Conservation (phyloP, 2,329 filamentous ascomycete genomes). For the Colletotrichum gloeosporioides region DNA sequence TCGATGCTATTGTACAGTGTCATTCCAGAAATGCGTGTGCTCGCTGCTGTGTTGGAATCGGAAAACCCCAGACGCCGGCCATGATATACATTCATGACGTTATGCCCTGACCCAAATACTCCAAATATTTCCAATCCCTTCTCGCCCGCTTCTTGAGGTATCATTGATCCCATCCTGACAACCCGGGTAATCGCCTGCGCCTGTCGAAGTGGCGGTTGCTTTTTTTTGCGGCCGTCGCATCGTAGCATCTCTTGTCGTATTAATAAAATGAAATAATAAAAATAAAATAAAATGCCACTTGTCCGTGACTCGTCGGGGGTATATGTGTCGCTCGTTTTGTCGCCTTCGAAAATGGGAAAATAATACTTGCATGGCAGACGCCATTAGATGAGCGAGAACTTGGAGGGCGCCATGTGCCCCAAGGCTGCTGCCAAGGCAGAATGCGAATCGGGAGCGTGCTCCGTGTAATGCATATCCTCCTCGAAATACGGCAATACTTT, state of each 20-base stretch:
- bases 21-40: slow-evolving; percentile 14
- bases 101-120: slow-evolving; percentile 16
- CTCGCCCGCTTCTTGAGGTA: not conserved
- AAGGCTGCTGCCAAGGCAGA: slow-evolving; percentile 18
- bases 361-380: not conserved
- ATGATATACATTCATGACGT: slow-evolving; percentile 12
- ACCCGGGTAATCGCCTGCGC: slow-evolving; percentile 2
- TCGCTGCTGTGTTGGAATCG: slow-evolving; percentile 19
- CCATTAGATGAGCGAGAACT: slow-evolving; percentile 19
- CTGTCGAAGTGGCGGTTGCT: not conserved
- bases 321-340: not conserved
- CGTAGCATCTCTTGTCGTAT: slow-evolving; percentile 8
- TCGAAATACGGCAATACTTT: slow-evolving; percentile 47
- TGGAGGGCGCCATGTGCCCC: slow-evolving; percentile 14
- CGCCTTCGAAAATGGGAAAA: not conserved
- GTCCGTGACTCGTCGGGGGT: not conserved
- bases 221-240: slow-evolving; percentile 11
- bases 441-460: slow-evolving; percentile 38
- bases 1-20: slow-evolving; percentile 17
- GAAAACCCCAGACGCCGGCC: slow-evolving; percentile 16
- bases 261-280: not conserved
- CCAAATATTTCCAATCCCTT: slow-evolving; percentile 6
- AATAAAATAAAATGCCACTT: not conserved
- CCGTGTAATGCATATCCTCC: slow-evolving; percentile 46
- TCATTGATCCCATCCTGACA: slow-evolving; percentile 10